A percentile compares a stretch with the other conserved stretches of the same genome.
These are phyloP conservation scores for Cystobasidium tubakii DNA, from an alignment of 768 basidiomycete genomes.

Conservation along the genomic window DNA sequence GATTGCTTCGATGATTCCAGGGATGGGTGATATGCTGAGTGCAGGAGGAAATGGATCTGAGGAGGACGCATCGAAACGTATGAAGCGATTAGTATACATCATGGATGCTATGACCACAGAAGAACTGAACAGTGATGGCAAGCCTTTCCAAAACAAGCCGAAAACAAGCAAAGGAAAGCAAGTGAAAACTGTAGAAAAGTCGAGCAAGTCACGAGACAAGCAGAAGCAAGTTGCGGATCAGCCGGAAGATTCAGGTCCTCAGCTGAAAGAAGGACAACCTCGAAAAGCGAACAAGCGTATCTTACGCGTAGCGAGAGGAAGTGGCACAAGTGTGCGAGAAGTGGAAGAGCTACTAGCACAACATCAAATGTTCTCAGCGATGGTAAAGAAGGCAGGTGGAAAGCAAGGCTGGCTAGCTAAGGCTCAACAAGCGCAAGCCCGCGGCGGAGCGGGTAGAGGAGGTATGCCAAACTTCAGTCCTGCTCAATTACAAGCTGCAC, in stretches of 20 bases:
- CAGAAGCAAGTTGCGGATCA: slow-evolving; percentile 58
- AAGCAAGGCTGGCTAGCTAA: slow-evolving; percentile 98
- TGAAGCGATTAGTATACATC: slow-evolving; percentile 98
- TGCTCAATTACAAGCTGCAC: not conserved
- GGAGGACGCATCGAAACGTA: slow-evolving; percentile 78
- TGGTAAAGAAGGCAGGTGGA: slow-evolving; percentile 96
- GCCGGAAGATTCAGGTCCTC: slow-evolving; percentile 42
- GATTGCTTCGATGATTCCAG: slow-evolving; percentile 98
- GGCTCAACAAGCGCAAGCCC: slow-evolving; percentile 79
- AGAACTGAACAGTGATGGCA: slow-evolving; percentile 92
- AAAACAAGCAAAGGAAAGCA: slow-evolving; percentile 54
- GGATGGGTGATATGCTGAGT: slow-evolving; percentile 80
- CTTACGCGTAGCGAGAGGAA: slow-evolving; percentile 80
- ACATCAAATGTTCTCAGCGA: slow-evolving; percentile 96
- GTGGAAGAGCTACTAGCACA: slow-evolving; percentile 97
- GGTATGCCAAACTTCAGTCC: slow-evolving; percentile 17
- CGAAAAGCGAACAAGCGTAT: slow-evolving; percentile 81
- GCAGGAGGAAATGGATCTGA: slow-evolving; percentile 57
- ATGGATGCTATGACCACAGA: slow-evolving; percentile 92
- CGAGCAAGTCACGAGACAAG: slow-evolving; percentile 17
- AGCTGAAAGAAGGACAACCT: slow-evolving; percentile 38
- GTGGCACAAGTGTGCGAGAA: slow-evolving; percentile 87
- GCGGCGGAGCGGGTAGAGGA: slow-evolving; percentile 9
- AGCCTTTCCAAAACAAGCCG: slow-evolving; percentile 65
- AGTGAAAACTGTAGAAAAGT: slow-evolving; percentile 10